Evolutionary conservation across 2,329 filamentous ascomycete species (phyloP), one percentile per base, ranked within the genome.

Genomic region (Neopestalotiopsis clavispora): DNA sequence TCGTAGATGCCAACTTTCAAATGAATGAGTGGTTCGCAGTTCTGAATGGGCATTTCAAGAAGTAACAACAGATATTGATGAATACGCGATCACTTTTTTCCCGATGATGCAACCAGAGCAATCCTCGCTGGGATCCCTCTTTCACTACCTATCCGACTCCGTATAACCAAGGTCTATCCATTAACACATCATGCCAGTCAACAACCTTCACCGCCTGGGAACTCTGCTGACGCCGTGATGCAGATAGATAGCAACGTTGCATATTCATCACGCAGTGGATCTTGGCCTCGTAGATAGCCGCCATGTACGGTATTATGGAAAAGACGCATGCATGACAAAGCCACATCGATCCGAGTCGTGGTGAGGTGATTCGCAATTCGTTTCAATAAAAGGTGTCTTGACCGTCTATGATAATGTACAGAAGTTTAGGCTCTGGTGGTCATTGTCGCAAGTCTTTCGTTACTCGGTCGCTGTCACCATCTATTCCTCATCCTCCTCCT

Each of bases 401-500:
- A 67, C 67, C 67, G 32, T 76, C 71, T 75, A 73, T 52, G 45
- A 52, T 74, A 73, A 72, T 67, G 72, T 74, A 71, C 74, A 75
- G 60, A 61, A 71, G 70, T 73, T 71, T 69, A 73, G 62, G 61
- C 42, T 60, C 65, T 66, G 23, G 49, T 49, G 34, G 67, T 49
- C 59, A 28, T 63, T 69, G 42, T 45, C 61, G 57, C 23, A 40
- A 28, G 40, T 56, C n/a, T 45, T 45, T 42, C 69, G 60, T 40
- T 63, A 30, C 58, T 38, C n/a, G 17, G 14, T 62, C 20, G 30
- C 20, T 28, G 49, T 14, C 38, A 52, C 63, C 56, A 56, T 67
- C 56, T 84, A 81, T 78, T 91, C 90, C 72, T 91, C 89, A 73
- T 90, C 90, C 73, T 92, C 91, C 20, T 65, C 62, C 68, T 86